Evolutionary conservation across 2,329 filamentous ascomycete species (phyloP).

Genomic region (Penicillium occitanis): DNA sequence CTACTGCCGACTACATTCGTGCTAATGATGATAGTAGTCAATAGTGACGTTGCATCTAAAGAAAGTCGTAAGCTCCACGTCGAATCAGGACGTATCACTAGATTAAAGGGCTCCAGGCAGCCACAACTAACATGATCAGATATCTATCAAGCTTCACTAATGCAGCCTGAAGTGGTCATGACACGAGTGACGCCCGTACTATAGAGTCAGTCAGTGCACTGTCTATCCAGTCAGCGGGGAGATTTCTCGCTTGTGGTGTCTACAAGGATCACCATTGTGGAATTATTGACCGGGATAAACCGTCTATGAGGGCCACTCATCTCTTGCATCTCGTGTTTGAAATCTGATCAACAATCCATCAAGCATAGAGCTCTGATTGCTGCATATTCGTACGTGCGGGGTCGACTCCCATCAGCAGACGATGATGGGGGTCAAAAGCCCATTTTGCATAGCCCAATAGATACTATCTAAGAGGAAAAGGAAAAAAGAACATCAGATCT

Average conservation of each 20-base stretch:
- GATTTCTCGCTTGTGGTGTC: neutral
- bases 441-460: neutral
- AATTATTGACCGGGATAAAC: neutral
- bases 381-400: neutral
- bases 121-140: neutral
- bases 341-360: neutral
- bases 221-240: neutral
- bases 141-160: slow-evolving; percentile 8
- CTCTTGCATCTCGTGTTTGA: slow-evolving; percentile 4
- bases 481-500: neutral
- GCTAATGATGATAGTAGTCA: neutral
- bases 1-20: neutral
- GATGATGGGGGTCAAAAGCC: neutral
- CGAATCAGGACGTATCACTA: neutral
- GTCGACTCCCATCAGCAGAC: neutral
- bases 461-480: neutral
- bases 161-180: neutral
- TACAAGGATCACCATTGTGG: neutral
- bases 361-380: neutral
- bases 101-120: neutral
- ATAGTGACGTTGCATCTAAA: slow-evolving; percentile 6
- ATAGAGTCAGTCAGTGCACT: neutral
- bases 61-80: neutral
- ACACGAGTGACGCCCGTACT: neutral
- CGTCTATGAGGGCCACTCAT: neutral